phyloP scores from a whole-genome alignment of 495 filamentous ascomycete species.

The Astrothelium macrocarpum region DNA sequence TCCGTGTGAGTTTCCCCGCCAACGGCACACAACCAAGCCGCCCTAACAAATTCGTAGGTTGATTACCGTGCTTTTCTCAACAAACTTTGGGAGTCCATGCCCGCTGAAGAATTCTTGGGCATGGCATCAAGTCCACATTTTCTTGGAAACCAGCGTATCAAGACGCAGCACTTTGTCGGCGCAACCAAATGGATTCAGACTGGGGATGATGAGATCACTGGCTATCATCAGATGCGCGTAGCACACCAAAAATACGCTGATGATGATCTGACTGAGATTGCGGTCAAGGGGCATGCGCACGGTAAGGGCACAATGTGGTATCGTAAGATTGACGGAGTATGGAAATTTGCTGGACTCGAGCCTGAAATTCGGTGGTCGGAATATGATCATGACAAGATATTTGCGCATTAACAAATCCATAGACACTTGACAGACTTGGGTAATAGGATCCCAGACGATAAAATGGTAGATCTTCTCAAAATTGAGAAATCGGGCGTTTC shows the following conservation, averaged over 20 bases:
- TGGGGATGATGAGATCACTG: conserved; percentile 56
- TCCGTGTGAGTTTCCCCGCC: conserved; percentile 38
- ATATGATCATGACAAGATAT: conserved; percentile 51
- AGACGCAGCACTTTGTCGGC: conserved; percentile 71
- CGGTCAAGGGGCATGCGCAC: conserved; percentile 59
- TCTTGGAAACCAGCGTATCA: conserved; percentile 59
- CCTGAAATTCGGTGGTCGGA: conserved; percentile 66
- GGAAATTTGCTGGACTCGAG: conserved; percentile 72
- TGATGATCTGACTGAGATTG: conserved; percentile 38
- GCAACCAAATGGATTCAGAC: conserved; percentile 61
- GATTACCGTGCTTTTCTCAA: conserved; percentile 70
- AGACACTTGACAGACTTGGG: background rate
- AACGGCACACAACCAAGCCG: conserved; percentile 4
- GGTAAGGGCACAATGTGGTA: conserved; percentile 64
- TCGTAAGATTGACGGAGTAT: conserved; percentile 61
- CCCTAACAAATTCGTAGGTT: conserved; percentile 32
- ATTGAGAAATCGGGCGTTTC: background rate
- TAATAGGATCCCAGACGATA: background rate
- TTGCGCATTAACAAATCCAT: conserved; percentile 15
- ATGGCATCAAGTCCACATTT: conserved; percentile 60
- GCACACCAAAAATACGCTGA: conserved; percentile 61
- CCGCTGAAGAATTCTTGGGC: conserved; percentile 57
- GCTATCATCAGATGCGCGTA: conserved; percentile 69
- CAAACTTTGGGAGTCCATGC: conserved; percentile 62
- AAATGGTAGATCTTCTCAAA: background rate